phyloP scores from a whole-genome alignment of 169 alveolate genomes.

The Eimeria sp. region DNA sequence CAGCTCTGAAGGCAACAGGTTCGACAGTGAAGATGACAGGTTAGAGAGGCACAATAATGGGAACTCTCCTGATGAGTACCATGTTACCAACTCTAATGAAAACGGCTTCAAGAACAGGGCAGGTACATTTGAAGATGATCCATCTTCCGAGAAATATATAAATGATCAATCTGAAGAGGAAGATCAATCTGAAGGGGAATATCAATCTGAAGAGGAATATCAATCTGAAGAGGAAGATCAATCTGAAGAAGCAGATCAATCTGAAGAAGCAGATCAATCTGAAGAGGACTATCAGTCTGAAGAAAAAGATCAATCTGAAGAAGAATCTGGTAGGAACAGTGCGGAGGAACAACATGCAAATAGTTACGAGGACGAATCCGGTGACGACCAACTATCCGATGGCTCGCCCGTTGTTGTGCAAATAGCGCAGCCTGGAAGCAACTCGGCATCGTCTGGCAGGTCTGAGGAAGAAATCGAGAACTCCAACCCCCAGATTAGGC shows the following conservation, averaged over 20 bases:
- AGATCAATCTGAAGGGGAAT: not conserved
- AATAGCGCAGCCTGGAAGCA: conserved; percentile 1
- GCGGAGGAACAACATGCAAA: not conserved
- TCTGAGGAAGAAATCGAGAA: not conserved
- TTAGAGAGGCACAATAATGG: not conserved
- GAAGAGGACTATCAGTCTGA: not conserved
- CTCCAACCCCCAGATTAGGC: no score
- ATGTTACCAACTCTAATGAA: not conserved
- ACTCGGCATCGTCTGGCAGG: not conserved
- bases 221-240: not conserved
- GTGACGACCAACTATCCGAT: not conserved
- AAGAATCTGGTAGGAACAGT: not conserved
- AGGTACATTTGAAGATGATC: not conserved
- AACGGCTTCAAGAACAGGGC: not conserved
- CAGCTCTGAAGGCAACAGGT: no score
- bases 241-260: not conserved
- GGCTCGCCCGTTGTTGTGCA: not conserved
- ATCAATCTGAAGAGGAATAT: not conserved
- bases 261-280: not conserved
- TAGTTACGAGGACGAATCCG: not conserved
- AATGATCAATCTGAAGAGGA: not conserved
- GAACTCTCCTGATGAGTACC: not conserved
- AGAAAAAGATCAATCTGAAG: not conserved
- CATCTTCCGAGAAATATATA: not conserved
- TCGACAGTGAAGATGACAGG: no score